Conservation (phyloP, 441 rosid genomes). For the Erodium trifolium region DNA sequence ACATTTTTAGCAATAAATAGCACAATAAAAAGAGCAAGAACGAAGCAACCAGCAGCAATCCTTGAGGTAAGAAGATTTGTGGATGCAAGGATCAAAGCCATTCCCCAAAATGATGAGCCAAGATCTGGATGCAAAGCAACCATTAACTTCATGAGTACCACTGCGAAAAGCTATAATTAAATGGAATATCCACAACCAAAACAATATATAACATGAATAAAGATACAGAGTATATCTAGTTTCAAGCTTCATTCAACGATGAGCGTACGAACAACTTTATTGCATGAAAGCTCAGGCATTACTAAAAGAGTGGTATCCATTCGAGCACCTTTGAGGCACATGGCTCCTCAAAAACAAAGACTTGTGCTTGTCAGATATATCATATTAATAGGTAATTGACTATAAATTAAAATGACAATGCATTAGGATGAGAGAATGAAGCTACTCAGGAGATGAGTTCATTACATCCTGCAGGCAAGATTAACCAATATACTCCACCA, state of each 20-base stretch:
- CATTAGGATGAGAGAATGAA: constrained; percentile 13
- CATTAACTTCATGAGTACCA: neutral
- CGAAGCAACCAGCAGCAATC: constrained; percentile 79
- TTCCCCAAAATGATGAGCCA: constrained; percentile 97
- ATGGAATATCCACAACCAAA: constrained; percentile 6
- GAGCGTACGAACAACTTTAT: neutral
- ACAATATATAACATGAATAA: neutral
- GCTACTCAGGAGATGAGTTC: constrained; percentile 17
- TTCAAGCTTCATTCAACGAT: neutral
- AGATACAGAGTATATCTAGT: neutral
- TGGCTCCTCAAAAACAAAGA: neutral
- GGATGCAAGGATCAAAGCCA: constrained; percentile 83
- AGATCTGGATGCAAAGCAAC: constrained; percentile 46
- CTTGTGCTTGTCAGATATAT: neutral
- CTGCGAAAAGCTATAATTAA: neutral
- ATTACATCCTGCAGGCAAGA: constrained; percentile 95
- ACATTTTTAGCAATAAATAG: constrained; percentile 80
- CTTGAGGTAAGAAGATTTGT: constrained; percentile 72
- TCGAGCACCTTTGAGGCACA: too few relatives aligned
- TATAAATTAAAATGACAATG: neutral
- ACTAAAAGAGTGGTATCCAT: too few relatives aligned
- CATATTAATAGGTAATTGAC: neutral
- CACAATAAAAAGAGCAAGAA: constrained; percentile 61
- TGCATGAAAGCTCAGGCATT: too few relatives aligned
- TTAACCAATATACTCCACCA: constrained; percentile 79